Percentiles rank a stretch among this genome's conserved stretches.
Evolutionary conservation across 139 green algal species (phyloP).

Genomic region (Tetraselmis striata): DNA sequence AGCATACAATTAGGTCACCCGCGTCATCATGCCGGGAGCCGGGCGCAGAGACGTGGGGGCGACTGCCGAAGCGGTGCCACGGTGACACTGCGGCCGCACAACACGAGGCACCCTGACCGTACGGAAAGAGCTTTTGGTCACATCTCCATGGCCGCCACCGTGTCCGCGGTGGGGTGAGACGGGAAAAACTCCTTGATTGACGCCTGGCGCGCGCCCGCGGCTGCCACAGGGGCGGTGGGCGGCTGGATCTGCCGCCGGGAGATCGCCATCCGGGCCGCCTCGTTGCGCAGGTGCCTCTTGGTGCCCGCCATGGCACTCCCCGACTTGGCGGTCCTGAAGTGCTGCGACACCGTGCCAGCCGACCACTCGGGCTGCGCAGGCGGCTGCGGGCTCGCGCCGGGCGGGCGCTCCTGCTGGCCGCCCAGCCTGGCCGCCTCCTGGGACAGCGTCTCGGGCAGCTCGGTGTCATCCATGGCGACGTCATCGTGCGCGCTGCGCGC

Average conservation of each 20-base stretch:
- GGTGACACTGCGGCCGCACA: no score
- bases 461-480: not conserved
- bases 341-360: not conserved
- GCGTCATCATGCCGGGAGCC: not conserved
- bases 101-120: no score
- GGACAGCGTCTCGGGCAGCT: not conserved
- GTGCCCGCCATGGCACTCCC: not conserved
- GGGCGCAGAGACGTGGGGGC: not conserved
- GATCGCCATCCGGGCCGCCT: not conserved
- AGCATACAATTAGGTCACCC: not conserved
- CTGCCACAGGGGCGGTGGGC: not conserved
- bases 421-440: not conserved
- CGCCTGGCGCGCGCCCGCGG: not conserved
- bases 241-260: not conserved
- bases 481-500: not conserved
- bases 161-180: not conserved
- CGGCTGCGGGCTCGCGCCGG: no score
- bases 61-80: not conserved
- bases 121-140: not conserved
- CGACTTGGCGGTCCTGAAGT: not conserved
- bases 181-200: not conserved
- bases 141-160: not conserved
- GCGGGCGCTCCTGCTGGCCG: not conserved
- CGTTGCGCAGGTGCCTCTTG: not conserved
- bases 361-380: not conserved